Conservation (phyloP, 345 rosid genomes). For the Litchi chinensis region DNA sequence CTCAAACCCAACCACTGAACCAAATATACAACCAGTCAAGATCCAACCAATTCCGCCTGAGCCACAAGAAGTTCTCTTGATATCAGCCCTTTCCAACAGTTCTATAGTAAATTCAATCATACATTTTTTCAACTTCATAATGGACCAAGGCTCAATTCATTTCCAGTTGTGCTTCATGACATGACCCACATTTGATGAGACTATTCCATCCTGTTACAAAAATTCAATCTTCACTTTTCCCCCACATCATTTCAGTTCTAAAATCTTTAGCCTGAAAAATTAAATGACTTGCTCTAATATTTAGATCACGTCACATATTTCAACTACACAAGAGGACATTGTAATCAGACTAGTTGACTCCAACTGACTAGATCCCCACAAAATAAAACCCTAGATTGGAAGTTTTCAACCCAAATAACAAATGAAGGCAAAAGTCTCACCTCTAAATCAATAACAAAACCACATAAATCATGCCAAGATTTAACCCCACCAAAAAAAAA, state of each 20-base stretch:
- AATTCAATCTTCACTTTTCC: not conserved
- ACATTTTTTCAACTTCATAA: not conserved
- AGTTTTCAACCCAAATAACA: not conserved
- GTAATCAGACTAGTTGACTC: not conserved
- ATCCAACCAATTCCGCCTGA: slow-evolving; percentile 1
- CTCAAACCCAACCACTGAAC: not conserved
- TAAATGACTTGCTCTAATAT: not conserved
- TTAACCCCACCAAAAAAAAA: not conserved
- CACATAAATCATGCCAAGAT: not conserved
- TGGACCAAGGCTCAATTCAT: not conserved
- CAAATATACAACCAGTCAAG: not conserved
- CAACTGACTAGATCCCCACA: not conserved
- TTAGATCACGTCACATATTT: not conserved
- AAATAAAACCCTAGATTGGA: not conserved
- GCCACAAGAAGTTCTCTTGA: not conserved
- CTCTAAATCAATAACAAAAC: not conserved
- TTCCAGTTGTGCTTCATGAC: not conserved
- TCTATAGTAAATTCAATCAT: no score
- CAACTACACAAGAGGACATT: not conserved
- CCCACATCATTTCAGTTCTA: not conserved
- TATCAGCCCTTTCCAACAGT: not conserved
- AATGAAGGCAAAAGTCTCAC: not conserved
- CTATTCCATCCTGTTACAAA: not conserved
- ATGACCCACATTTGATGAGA: not conserved
- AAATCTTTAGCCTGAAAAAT: not conserved